Evolutionary conservation across 148 eudicot species (phyloP), one percentile per base, ranked within the genome.

Genomic region (Spergularia bocconei): DNA sequence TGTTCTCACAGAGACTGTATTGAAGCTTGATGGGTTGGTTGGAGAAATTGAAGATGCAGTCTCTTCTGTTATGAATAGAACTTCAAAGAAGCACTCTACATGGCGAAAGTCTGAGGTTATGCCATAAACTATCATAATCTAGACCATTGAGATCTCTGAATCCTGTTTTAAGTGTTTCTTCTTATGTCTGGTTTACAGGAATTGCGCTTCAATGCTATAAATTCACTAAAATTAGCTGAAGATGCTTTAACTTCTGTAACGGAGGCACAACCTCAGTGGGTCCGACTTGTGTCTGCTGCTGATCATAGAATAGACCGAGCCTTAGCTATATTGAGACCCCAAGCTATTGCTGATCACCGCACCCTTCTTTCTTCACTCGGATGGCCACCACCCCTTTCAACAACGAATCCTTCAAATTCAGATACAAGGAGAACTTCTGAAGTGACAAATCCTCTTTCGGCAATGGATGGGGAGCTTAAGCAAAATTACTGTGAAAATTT

Each of bases 21-120:
- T 92, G 78, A 92, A 86, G 85, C 90, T 95, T 71, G 93, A 86
- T 81, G 80, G 84, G 75, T 85, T 91, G 87, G 90, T 95, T 71
- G 98, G 98, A 63, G 98, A 90, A 69, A 79, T 95, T 72, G 98
- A 95, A 85, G 98, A 95, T 81, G 89, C 92, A 74, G 97, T 92
- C 62, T 87, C 98, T 63, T 86, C 88, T 36, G 78, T 87, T 71
- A 79, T 92, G 86, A 90, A 85, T 67, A 85, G 79, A 82, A 87
- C 82, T 60, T 63, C 88, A 69, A 79, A 82, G 81, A 86, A 79
- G 74, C 82, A 73, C 47, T 75, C 88, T 70, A 80, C 78, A 52
- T 53, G 82, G 53, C 83, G 85, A 52, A 83, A 77, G 80, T 80
- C 86, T 47, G 90, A 95, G 89, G 94, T 95, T 74, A 80, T 80